phyloP scores from a whole-genome alignment of 257 asterid species.

The Mentha longifolia region DNA sequence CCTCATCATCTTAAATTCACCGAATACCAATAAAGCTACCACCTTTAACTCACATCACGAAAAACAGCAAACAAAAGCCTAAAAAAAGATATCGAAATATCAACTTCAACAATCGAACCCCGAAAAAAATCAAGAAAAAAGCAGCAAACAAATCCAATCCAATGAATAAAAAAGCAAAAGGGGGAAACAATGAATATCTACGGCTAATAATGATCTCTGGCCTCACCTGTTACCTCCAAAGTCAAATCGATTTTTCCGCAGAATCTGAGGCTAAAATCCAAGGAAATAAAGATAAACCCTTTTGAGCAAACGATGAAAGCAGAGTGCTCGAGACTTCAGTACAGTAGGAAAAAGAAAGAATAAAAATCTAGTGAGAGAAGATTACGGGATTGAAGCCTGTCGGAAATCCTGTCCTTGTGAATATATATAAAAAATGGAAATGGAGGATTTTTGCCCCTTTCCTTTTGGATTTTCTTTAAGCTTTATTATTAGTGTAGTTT shows the following conservation, averaged over 20 bases:
- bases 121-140: constrained; percentile 26
- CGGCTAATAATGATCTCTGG: neutral
- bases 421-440: constrained; percentile 17
- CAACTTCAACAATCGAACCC: constrained; percentile 37
- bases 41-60: constrained; percentile 46
- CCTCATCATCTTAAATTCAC: constrained; percentile 38
- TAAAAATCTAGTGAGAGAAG: constrained; percentile 36
- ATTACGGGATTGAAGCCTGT: constrained; percentile 52
- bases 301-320: constrained; percentile 36
- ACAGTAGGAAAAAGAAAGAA: constrained; percentile 48
- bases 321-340: constrained; percentile 41
- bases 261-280: constrained; percentile 50
- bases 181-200: constrained; percentile 21
- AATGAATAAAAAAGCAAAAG: neutral
- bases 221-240: constrained; percentile 42
- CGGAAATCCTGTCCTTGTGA: constrained; percentile 41
- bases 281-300: constrained; percentile 39
- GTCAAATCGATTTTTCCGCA: constrained; percentile 42
- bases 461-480: neutral
- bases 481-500: neutral
- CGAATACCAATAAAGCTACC: constrained; percentile 51
- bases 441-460: neutral
- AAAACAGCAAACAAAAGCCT: constrained; percentile 31
- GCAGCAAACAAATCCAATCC: constrained; percentile 13
- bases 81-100: constrained; percentile 31